phyloP scores from a whole-genome alignment of 305 asterid species.

The Ruellia speciosa region DNA sequence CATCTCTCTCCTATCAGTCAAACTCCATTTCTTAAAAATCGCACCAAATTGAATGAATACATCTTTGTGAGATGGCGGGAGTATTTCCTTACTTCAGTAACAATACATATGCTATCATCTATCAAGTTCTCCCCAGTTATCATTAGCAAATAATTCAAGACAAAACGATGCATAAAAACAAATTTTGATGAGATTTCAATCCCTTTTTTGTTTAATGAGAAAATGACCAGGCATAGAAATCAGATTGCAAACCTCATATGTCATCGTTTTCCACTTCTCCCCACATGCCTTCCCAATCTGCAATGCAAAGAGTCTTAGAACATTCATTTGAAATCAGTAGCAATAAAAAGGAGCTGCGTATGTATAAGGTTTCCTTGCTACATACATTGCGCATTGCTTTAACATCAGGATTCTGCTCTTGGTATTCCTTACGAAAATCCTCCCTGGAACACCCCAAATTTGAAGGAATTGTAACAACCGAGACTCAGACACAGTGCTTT shows the following conservation, averaged over 20 bases:
- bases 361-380: background rate
- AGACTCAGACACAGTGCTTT: background rate
- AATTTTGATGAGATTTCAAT: background rate
- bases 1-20: no score
- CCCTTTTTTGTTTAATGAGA: background rate
- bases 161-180: no score
- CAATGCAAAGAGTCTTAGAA: slow-evolving; percentile 8
- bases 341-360: background rate
- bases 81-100: background rate
- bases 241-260: slow-evolving; percentile 54
- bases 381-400: slow-evolving; percentile 89
- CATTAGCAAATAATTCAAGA: no score
- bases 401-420: slow-evolving; percentile 70
- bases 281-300: slow-evolving; percentile 96
- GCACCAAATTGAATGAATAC: no score
- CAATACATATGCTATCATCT: background rate
- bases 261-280: slow-evolving; percentile 89
- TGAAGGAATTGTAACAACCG: background rate
- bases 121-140: background rate
- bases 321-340: background rate
- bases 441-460: slow-evolving; percentile 44
- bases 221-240: slow-evolving; percentile 2
- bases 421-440: slow-evolving; percentile 91
- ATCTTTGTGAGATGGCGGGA: no score
- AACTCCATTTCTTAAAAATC: no score